Percentiles rank a stretch among this genome's conserved stretches.
These are phyloP conservation scores for Extremus antarcticus DNA, from an alignment of 495 filamentous ascomycete species.

Conservation along the genomic window DNA sequence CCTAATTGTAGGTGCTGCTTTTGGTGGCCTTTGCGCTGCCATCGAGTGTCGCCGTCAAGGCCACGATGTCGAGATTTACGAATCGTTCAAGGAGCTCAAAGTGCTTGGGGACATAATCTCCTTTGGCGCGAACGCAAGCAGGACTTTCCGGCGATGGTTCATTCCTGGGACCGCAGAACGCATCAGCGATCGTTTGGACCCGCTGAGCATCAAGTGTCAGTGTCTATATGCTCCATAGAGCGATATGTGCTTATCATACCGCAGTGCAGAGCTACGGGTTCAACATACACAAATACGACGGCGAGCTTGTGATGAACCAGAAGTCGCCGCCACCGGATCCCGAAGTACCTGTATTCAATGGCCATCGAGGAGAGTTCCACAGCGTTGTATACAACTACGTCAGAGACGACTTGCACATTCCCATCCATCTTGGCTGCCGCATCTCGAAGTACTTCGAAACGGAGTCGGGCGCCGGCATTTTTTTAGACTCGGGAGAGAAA, in stretches of 20 bases:
- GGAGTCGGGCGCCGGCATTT: slow-evolving; percentile 40
- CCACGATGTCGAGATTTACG: slow-evolving; percentile 48
- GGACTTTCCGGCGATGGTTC: slow-evolving; percentile 32
- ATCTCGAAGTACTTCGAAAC: slow-evolving; percentile 49
- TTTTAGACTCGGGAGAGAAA: slow-evolving; percentile 41
- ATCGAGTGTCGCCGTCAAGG: slow-evolving; percentile 56
- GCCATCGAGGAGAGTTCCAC: slow-evolving; percentile 50
- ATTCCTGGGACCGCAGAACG: slow-evolving; percentile 23
- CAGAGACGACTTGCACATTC: slow-evolving; percentile 42
- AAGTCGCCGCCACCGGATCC: slow-evolving; percentile 32
- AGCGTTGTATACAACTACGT: slow-evolving; percentile 49
- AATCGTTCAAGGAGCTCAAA: slow-evolving; percentile 49
- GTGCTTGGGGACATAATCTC: slow-evolving; percentile 53
- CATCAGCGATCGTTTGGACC: slow-evolving; percentile 37
- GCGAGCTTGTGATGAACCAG: slow-evolving; percentile 50
- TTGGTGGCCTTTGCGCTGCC: slow-evolving; percentile 51
- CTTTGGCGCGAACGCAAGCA: slow-evolving; percentile 45
- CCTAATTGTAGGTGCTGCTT: slow-evolving; percentile 32
- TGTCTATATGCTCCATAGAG: too few species aligned
- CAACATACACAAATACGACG: slow-evolving; percentile 39
- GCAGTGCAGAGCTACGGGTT: slow-evolving; percentile 41
- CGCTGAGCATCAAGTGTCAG: slow-evolving; percentile 38
- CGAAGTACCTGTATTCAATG: slow-evolving; percentile 49
- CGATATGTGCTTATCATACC: too few species aligned
- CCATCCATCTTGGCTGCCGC: slow-evolving; percentile 42